Percentiles rank a stretch among this genome's conserved stretches.
Evolutionary conservation across 495 filamentous ascomycete species (phyloP).

Genomic region (Jackrogersella minutella): DNA sequence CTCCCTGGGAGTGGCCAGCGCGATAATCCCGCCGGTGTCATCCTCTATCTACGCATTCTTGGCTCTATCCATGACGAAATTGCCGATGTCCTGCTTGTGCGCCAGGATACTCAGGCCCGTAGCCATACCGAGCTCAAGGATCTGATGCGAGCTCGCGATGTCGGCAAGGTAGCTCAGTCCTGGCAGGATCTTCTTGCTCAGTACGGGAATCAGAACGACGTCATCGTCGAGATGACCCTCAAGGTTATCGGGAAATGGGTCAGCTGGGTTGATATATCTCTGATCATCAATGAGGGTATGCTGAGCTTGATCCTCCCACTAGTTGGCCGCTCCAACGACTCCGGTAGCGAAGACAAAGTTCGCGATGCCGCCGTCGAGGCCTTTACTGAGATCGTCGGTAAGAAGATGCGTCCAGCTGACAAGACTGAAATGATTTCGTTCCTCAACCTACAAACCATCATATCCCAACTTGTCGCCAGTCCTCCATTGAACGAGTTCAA

Average conservation of each 20-base stretch:
- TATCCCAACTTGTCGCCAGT: slow-evolving; percentile 81
- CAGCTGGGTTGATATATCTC: slow-evolving; percentile 94
- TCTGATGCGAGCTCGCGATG: slow-evolving; percentile 81
- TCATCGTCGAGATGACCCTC: slow-evolving; percentile 83
- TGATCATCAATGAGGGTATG: slow-evolving; percentile 89
- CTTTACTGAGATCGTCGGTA: slow-evolving; percentile 92
- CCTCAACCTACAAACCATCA: slow-evolving; percentile 82
- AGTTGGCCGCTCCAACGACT: slow-evolving; percentile 64
- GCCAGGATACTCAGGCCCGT: slow-evolving; percentile 75
- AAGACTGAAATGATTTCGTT: slow-evolving; percentile 94
- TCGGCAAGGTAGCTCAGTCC: slow-evolving; percentile 80
- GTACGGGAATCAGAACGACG: slow-evolving; percentile 77
- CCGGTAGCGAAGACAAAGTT: slow-evolving; percentile 70
- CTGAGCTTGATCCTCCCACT: slow-evolving; percentile 83
- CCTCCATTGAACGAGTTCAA: slow-evolving; percentile 78
- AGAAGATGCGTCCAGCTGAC: slow-evolving; percentile 94
- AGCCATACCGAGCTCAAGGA: slow-evolving; percentile 89
- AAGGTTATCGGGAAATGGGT: slow-evolving; percentile 93
- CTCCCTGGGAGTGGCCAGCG: slow-evolving; percentile 59
- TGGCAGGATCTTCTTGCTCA: slow-evolving; percentile 90
- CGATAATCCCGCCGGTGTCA: slow-evolving; percentile 77
- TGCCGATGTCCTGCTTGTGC: slow-evolving; percentile 84
- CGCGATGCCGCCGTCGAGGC: slow-evolving; percentile 89
- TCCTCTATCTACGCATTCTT: slow-evolving; percentile 88
- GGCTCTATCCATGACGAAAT: slow-evolving; percentile 95